Percentiles rank a stretch among this genome's conserved stretches.
These are phyloP conservation scores for Saturnispora sekii DNA, from an alignment of 805 yeast species.

Conservation along the genomic window DNA sequence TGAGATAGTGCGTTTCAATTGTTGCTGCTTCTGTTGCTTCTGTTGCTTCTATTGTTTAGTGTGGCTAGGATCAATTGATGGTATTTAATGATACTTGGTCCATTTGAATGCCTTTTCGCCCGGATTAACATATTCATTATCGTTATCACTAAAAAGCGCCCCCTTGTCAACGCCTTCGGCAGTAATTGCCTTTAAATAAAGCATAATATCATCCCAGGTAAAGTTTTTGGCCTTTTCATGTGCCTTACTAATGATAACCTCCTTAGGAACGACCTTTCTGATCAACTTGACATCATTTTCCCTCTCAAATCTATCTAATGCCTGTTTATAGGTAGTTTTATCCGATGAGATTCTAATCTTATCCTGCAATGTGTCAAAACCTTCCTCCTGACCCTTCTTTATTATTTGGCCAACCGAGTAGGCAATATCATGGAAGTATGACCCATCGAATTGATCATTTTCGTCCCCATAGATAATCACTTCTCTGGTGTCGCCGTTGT, in stretches of 20 bases:
- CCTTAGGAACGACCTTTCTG: slow-evolving; percentile 25
- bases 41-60: not conserved
- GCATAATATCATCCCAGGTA: slow-evolving; percentile 26
- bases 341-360: slow-evolving; percentile 34
- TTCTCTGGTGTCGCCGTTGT: slow-evolving; percentile 27
- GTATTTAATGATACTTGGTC: slow-evolving; percentile 22
- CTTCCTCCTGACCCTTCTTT: slow-evolving; percentile 19
- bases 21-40: too few species aligned
- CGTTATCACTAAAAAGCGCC: slow-evolving; percentile 22
- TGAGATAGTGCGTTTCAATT: too few species aligned
- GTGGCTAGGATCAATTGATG: not conserved
- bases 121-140: slow-evolving; percentile 38
- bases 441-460: slow-evolving; percentile 27
- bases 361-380: slow-evolving; percentile 33
- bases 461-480: slow-evolving; percentile 35
- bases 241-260: slow-evolving; percentile 27
- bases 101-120: slow-evolving; percentile 35
- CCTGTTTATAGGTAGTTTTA: slow-evolving; percentile 29
- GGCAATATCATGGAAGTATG: slow-evolving; percentile 35
- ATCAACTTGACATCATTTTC: slow-evolving; percentile 28
- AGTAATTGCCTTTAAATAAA: slow-evolving; percentile 28
- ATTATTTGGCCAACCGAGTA: slow-evolving; percentile 33
- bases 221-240: slow-evolving; percentile 26
- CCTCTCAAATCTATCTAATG: slow-evolving; percentile 33
- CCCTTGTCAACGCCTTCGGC: slow-evolving; percentile 36